These are phyloP conservation scores for Medicago arabica DNA, from an alignment of 306 rosid genomes.

Conservation along the genomic window DNA sequence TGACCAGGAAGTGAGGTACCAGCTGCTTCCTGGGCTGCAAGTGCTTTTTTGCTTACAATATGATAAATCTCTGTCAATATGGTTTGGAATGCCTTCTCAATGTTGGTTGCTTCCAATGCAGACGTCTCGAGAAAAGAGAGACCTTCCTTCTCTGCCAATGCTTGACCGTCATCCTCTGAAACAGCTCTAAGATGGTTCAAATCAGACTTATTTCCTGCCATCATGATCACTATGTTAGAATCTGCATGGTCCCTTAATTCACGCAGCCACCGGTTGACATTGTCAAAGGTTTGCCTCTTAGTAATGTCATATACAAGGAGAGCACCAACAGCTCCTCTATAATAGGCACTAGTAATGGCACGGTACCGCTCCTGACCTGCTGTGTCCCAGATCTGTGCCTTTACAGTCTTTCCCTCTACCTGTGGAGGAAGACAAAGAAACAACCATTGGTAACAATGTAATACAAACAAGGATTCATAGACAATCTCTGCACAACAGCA, in stretches of 20 bases:
- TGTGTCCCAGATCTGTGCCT: conserved; percentile 99
- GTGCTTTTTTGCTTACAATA: conserved; percentile 95
- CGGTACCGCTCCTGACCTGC: conserved; percentile 99
- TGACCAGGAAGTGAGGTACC: conserved; percentile 74
- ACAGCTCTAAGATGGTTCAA: conserved; percentile 87
- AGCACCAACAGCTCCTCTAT: conserved; percentile 99
- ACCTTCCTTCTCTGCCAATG: conserved; percentile 95
- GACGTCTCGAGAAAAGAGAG: conserved; percentile 97
- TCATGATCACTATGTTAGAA: conserved; percentile 95
- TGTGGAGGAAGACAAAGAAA: conserved; percentile 38
- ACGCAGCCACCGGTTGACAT: conserved; percentile 95
- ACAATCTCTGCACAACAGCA: conserved; percentile 13
- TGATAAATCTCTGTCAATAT: conserved; percentile 92
- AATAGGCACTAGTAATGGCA: conserved; percentile 96
- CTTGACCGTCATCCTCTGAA: conserved; percentile 84
- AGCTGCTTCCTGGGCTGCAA: conserved; percentile 96
- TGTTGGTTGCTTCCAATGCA: conserved; percentile 91
- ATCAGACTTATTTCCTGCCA: conserved; percentile 98
- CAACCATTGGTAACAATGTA: conserved; percentile 8
- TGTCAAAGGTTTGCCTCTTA: conserved; percentile 93
- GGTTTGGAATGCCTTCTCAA: conserved; percentile 98
- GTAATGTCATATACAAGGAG: conserved; percentile 95
- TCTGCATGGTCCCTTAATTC: conserved; percentile 98
- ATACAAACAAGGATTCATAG: conserved; percentile 4
- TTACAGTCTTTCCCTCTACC: conserved; percentile 98